Base-by-base conservation (phyloP, 805 yeast genomes). In the Komagataella populi region DNA sequence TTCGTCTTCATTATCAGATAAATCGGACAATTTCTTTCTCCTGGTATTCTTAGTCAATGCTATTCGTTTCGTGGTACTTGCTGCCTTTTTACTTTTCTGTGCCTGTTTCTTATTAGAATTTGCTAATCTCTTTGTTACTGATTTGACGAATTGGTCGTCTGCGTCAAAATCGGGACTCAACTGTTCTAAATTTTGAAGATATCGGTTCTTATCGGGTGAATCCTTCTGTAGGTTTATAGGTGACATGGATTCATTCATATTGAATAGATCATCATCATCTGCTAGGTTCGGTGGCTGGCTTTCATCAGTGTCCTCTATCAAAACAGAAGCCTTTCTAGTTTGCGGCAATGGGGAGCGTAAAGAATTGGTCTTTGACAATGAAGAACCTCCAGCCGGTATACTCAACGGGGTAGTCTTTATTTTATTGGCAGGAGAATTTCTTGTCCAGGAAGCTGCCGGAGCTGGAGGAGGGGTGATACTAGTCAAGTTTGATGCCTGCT, bases 41-140 rank as follows among this genome's bases (percentile, higher is more conserved):
- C 47, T 52, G 22, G 49, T 52, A 18, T 46, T 51, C 18, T 53
- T 48, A 5, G 67, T 68, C 47, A 67, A 55, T 6, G 70, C 71
- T 65, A 67, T 67, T 14, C 54, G 59, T 53, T 64, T 68, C 4
- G 72, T 68, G 20, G 65, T 51, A 3, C 61, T 54, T 1, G 68
- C 52, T 24, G 52, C 30, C 18, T 12, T 45, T 14, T 39, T 20
- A 45, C 47, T 44, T 46, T 20, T 44, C 14, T 39, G 39, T 8
- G 47, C 49, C 24, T 22, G 46, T 18, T 46, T 50, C 46, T 51
- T 54, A 39, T 30, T 45, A 36, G 50, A 51, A 44, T 47, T 44
- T 10, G 44, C 48, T 23, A 45, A 46, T 48, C 45, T 12, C 46
- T 16, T 36, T 52, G 39, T 30, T 30, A 30, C 39, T 10, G 39